Base-by-base conservation (phyloP, 345 rosid species). In the Hypericum androsaemum region DNA sequence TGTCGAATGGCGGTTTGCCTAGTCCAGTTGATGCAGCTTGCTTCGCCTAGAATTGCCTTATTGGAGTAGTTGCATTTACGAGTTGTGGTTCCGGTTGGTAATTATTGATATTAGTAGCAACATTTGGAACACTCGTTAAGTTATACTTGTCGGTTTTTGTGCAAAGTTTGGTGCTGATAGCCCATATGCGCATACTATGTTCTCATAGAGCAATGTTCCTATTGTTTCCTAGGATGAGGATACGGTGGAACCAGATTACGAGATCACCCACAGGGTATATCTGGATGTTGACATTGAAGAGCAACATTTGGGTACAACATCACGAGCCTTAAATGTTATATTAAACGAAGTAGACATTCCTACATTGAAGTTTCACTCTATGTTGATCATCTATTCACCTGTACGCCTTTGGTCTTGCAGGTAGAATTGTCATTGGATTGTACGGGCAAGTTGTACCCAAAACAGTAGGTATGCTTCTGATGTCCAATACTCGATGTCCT, bases 371-470 rank as follows among this genome's bases (percentile, higher is more conserved):
- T 22, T 17, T 16, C 17, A n/a, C 15, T 47, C 6, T 10, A 57
- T 17, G 37, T 51, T 70, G 57, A 44, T 67, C 42, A 12, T 53
- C 14, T 36, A 56, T 46, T 56, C 42, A 56, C 14, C 47, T 50
- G 17, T 35, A 1, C 7, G 7, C 15, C 37, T 17, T 8, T 22
- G 41, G 40, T 61, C 66, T 13, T 85, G 74, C 85, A 88, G 98
- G 97, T 68, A 88, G 98, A 70, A 92, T 92, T 12, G 77, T 92
- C 61, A 78, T 85, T 70, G 98, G 98, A 67, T 69, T 92, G 62
- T 88, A 92, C 66, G 98, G 98, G 42, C 53, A 67, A 65, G 81
- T 70, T 69, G 98, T 81, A 53, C 95, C 96, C 15, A 88, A 75
- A 80, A 92, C 96, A 54, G 98, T 80, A 61, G 98, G 98, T 88